These are phyloP conservation scores for Parsonsia alboflavescens DNA, from an alignment of 257 asterid genomes.

Conservation along the genomic window DNA sequence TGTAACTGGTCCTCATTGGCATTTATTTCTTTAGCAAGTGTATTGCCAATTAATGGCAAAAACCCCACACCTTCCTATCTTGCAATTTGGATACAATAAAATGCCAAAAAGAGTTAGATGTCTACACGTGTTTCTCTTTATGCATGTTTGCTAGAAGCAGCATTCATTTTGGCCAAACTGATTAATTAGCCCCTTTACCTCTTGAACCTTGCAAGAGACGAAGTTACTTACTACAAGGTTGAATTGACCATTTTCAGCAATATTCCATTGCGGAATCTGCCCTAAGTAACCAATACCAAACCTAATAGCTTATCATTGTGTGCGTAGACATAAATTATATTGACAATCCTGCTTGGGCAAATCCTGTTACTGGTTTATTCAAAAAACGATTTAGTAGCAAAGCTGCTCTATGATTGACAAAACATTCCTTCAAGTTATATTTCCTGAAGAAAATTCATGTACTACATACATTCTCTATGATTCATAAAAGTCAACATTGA, in stretches of 20 bases:
- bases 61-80: too few species aligned
- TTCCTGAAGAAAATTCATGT: background rate
- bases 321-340: background rate
- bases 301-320: background rate
- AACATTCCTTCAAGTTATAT: background rate
- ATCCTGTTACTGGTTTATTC: background rate
- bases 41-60: background rate
- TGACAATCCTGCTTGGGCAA: background rate
- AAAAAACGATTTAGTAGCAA: background rate
- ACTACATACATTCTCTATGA: background rate
- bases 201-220: background rate
- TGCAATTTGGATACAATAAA: too few species aligned
- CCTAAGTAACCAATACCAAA: background rate
- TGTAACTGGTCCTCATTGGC: background rate
- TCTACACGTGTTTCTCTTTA: background rate
- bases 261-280: background rate
- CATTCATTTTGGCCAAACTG: background rate
- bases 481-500: background rate
- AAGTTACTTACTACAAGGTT: background rate
- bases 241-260: background rate
- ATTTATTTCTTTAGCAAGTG: background rate
- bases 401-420: background rate
- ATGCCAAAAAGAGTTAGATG: background rate
- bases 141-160: background rate
- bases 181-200: too few species aligned